Percentiles rank a stretch among this genome's conserved stretches.
Evolutionary conservation across 1,139 yeast species (phyloP).

Genomic region (Petasospora fabianii): DNA sequence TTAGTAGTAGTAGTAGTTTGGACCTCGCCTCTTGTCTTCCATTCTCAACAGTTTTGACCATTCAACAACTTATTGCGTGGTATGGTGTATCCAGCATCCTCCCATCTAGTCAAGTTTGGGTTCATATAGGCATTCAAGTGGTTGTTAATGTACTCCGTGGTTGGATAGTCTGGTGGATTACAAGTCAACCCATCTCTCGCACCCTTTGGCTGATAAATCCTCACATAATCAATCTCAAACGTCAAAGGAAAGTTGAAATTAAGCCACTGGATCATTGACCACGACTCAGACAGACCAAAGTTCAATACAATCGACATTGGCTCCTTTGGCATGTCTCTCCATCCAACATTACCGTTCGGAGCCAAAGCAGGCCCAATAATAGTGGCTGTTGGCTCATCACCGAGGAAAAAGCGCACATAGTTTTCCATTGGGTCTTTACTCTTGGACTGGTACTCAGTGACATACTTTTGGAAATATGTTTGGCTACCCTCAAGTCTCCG

Average conservation of each 20-base stretch:
- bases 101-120: constrained; percentile 63
- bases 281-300: constrained; percentile 72
- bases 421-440: constrained; percentile 43
- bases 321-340: constrained; percentile 73
- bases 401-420: constrained; percentile 80
- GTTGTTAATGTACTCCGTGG: constrained; percentile 62
- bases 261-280: constrained; percentile 84
- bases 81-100: constrained; percentile 63
- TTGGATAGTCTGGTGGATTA: constrained; percentile 73
- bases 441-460: constrained; percentile 74
- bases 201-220: constrained; percentile 70
- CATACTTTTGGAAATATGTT: constrained; percentile 60
- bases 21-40: too few relatives aligned
- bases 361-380: constrained; percentile 60
- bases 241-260: constrained; percentile 63
- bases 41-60: too few relatives aligned
- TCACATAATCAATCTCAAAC: constrained; percentile 68
- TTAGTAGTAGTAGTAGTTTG: too few relatives aligned
- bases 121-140: constrained; percentile 64
- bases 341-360: constrained; percentile 72
- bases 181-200: constrained; percentile 54
- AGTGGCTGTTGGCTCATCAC: constrained; percentile 62
- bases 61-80: too few relatives aligned
- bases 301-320: constrained; percentile 83
- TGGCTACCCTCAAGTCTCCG: constrained; percentile 20